Base-by-base conservation (phyloP, 139 green algal species). In the Desmodesmus armatus region DNA sequence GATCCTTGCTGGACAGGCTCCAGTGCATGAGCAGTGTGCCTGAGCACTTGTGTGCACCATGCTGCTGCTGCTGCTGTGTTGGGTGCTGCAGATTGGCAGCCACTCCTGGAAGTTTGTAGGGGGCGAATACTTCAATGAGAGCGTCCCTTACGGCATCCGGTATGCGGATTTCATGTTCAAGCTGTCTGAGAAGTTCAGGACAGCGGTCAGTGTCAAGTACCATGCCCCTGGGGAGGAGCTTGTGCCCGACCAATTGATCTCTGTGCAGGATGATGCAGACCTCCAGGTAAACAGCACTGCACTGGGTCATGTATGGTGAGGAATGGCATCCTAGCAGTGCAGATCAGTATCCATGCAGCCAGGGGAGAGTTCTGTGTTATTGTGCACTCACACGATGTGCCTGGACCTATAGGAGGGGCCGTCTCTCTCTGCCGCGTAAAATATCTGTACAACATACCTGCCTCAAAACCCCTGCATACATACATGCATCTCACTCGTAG, bases 211-310 rank as follows among this genome's bases (percentile, higher is more conserved):
- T 23, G 60, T 95, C 0, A 94, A 94, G 80, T 95, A 93, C 63
- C 83, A 82, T 37, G 72, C 90, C 2, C 91, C 92, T 2, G 94
- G 92, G 9, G 94, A 97, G 58, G 91, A 96, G 7, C 82, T 97
- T 55, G 89, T 92, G 60, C 92, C 91, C 0, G 91, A 96, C 39
- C 76, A 83, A 15, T 92, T 97, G 5, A 94, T 97, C 60, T 88
- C 87, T 19, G 91, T 97, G 3, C 84, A 89, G 44, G 94, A 95
- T 72, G 92, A 97, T 74, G 88, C 89, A 65, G 94, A 97, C 74
- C 74, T 97, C 47, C 83, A 92, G 91, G 94, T 94, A 84, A 2
- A n/a, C n/a, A n/a, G n/a, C n/a, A n/a, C n/a, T n/a, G n/a, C n/a
- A n/a, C 3, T 21, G 31, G 27, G 27, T 29, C 37, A 5, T 41